Evolutionary conservation across 768 basidiomycete genomes (phyloP).

Genomic region (Rhodocollybia butyracea): DNA sequence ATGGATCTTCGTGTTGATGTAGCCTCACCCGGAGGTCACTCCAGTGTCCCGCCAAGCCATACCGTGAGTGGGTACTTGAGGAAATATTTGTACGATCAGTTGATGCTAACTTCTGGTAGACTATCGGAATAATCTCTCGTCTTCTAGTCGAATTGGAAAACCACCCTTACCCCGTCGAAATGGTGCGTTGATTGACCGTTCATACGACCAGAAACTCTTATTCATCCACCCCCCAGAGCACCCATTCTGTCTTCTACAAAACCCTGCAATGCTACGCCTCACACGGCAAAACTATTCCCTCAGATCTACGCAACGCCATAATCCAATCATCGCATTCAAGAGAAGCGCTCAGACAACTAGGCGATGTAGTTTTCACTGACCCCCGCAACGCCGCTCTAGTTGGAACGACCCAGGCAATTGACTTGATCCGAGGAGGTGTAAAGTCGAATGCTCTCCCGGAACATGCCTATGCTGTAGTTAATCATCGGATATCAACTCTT

Average conservation of each 20-base stretch:
- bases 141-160: constrained; percentile 48
- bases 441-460: constrained; percentile 60
- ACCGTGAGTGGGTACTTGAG: constrained; percentile 36
- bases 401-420: constrained; percentile 56
- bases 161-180: constrained; percentile 33
- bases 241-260: constrained; percentile 39
- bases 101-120: constrained; percentile 20
- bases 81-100: constrained; percentile 4
- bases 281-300: constrained; percentile 40
- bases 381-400: constrained; percentile 26
- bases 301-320: constrained; percentile 30
- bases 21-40: constrained; percentile 52
- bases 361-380: constrained; percentile 26
- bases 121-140: constrained; percentile 57
- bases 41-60: too few species aligned
- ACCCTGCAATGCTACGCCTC: constrained; percentile 48
- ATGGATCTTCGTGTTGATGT: constrained; percentile 37
- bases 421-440: constrained; percentile 41
- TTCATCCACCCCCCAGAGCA: constrained; percentile 20
- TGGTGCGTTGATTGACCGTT: constrained; percentile 23
- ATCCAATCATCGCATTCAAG: constrained; percentile 31
- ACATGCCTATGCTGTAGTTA: constrained; percentile 54
- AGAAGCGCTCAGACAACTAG: constrained; percentile 36
- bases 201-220: background rate
- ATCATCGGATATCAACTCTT: constrained; percentile 45